Evolutionary conservation across 2,329 filamentous ascomycete species (phyloP), one percentile per base, ranked within the genome.

Genomic region (Cladosporium phlei): DNA sequence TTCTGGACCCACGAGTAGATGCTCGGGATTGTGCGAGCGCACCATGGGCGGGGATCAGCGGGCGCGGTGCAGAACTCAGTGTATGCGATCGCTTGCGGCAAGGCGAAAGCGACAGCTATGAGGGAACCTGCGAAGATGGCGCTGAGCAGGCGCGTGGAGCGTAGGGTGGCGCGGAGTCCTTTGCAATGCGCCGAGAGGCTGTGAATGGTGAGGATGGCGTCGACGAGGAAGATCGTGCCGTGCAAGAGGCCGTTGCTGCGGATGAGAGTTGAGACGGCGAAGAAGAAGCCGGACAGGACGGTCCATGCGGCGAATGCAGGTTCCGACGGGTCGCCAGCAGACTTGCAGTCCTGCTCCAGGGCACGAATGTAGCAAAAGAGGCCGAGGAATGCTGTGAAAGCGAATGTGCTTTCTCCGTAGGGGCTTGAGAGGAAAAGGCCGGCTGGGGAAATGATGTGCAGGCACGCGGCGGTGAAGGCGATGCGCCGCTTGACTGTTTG

Each of bases 1-100:
- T 76, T 75, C 63, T 98, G 93, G 2, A 97, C 91, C 73, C 86
- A 97, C 0, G 81, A 77, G 67, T 95, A 97, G 50, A 98, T 90
- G 63, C 88, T 95, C 3, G 93, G 93, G 10, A 90, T 53, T n/a
- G 69, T 64, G 14, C 71, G 74, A 16, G 66, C 62, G 64, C 93
- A 98, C 93, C 93, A 98, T 3, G 81, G 78, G 47, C 86, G 61
- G 10, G 47, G 47, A 29, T 52, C 49, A 29, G 50, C 51, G 48
- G 28, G 55, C n/a, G n/a, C n/a, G 50, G 59, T 56, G 55, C 88
- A 95, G 64, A 84, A 96, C 30, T 79, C 76, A 40, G 66, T 63
- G 66, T 88, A 96, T 2, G 90, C 90, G 27, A 85, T 57, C 38
- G 75, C 71, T 62, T 98, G 93, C 6, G 93, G 91, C 0, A 80